These are phyloP conservation scores for Candida glaebosa DNA, from an alignment of 805 yeast genomes.

Conservation along the genomic window DNA sequence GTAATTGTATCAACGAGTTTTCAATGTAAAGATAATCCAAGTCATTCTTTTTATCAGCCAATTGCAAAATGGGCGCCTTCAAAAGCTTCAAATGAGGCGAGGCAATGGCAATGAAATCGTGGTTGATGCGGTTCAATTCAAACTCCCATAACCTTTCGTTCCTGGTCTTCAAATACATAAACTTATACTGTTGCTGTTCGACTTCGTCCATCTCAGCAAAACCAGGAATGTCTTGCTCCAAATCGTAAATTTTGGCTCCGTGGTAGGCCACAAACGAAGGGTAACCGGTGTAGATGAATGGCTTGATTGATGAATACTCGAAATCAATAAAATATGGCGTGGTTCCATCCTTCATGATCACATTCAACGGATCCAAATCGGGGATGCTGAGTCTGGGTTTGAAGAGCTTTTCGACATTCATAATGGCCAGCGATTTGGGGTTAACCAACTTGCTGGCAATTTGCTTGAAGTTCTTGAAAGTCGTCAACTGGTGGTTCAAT, in stretches of 20 bases:
- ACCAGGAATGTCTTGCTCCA: slow-evolving; percentile 70
- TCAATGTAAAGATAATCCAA: slow-evolving; percentile 64
- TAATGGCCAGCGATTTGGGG: slow-evolving; percentile 50
- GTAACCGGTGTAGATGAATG: slow-evolving; percentile 71
- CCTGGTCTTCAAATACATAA: slow-evolving; percentile 85
- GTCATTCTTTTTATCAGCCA: slow-evolving; percentile 54
- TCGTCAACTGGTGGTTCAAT: slow-evolving; percentile 49
- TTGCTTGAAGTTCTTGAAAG: slow-evolving; percentile 57
- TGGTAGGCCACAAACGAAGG: slow-evolving; percentile 84
- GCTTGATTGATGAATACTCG: slow-evolving; percentile 77
- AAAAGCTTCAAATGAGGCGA: slow-evolving; percentile 78
- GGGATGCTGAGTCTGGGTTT: slow-evolving; percentile 75
- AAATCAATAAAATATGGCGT: slow-evolving; percentile 67
- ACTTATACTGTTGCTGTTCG: slow-evolving; percentile 77
- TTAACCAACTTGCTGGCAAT: slow-evolving; percentile 61
- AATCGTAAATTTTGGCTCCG: slow-evolving; percentile 81
- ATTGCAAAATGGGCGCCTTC: slow-evolving; percentile 60
- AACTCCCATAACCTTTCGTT: slow-evolving; percentile 88
- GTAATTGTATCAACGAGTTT: slow-evolving; percentile 61
- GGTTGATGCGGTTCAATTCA: slow-evolving; percentile 60
- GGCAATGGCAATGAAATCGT: slow-evolving; percentile 72
- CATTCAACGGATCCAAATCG: slow-evolving; percentile 90
- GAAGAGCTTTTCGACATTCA: slow-evolving; percentile 58
- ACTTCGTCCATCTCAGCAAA: slow-evolving; percentile 63
- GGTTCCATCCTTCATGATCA: slow-evolving; percentile 40